These are phyloP conservation scores for Flaveria ramosissima DNA, from an alignment of 129 eudicot species.

Conservation along the genomic window DNA sequence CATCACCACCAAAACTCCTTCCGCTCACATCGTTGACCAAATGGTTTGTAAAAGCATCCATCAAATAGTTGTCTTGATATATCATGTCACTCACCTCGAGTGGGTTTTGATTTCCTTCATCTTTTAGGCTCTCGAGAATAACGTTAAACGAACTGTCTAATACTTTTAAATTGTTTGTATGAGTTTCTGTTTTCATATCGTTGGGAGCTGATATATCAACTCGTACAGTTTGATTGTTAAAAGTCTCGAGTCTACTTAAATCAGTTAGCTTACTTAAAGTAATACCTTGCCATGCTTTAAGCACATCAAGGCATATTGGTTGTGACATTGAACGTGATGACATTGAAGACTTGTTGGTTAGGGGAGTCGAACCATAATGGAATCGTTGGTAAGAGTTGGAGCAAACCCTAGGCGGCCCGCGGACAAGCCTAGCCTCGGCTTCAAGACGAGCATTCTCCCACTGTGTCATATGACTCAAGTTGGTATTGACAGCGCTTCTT, in stretches of 20 bases:
- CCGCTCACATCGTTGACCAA: neutral
- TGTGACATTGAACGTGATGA: slow-evolving; percentile 21
- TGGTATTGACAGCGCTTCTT: slow-evolving; percentile 34
- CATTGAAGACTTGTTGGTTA: neutral
- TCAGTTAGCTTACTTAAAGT: slow-evolving; percentile 17
- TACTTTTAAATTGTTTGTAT: neutral
- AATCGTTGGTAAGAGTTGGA: slow-evolving; percentile 28
- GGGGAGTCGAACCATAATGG: slow-evolving; percentile 11
- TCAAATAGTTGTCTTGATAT: slow-evolving; percentile 33
- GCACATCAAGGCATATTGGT: slow-evolving; percentile 34
- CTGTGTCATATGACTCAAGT: slow-evolving; percentile 60
- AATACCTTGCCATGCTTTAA: slow-evolving; percentile 47
- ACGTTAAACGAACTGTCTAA: neutral
- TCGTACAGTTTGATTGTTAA: neutral
- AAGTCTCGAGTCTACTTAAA: slow-evolving; percentile 4
- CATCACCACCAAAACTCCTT: slow-evolving; percentile 14
- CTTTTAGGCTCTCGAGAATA: slow-evolving; percentile 9
- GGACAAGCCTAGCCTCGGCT: slow-evolving; percentile 59
- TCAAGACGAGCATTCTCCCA: slow-evolving; percentile 72
- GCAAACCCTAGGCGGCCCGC: slow-evolving; percentile 36
- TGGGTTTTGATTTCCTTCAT: slow-evolving; percentile 18
- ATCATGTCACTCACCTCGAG: slow-evolving; percentile 11
- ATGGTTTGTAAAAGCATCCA: slow-evolving; percentile 23
- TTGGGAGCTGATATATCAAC: neutral
- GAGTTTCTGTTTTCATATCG: neutral